phyloP scores from a whole-genome alignment of 257 asterid species.

The Lithospermum erythrorhizon region DNA sequence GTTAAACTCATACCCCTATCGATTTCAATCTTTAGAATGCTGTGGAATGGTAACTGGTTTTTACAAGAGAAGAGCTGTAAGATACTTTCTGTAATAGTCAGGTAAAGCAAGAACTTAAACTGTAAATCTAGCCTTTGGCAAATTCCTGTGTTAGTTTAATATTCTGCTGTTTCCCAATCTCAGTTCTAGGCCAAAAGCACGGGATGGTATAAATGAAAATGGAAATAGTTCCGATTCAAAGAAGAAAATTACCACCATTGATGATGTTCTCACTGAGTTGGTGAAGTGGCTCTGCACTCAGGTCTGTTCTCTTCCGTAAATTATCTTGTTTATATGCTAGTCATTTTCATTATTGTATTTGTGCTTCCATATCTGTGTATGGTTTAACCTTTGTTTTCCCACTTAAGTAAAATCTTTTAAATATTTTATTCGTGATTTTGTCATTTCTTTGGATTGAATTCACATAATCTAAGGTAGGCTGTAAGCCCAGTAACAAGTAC shows the following conservation, averaged over 20 bases:
- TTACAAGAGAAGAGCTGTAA: slow-evolving; percentile 89
- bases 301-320: slow-evolving; percentile 30
- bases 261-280: slow-evolving; percentile 70
- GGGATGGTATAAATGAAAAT: slow-evolving; percentile 29
- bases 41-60: slow-evolving; percentile 91
- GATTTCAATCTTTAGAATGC: slow-evolving; percentile 46
- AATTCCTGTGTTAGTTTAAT: slow-evolving; percentile 7
- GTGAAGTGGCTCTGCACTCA: slow-evolving; percentile 89
- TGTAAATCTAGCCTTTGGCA: slow-evolving; percentile 5
- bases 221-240: slow-evolving; percentile 47
- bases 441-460: no score
- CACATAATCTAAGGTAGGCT: no score
- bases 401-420: no score
- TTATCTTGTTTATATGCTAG: not conserved
- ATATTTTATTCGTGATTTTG: no score
- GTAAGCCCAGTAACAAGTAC: no score
- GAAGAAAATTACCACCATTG: slow-evolving; percentile 36
- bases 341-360: slow-evolving; percentile 2
- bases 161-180: slow-evolving; percentile 15
- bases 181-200: slow-evolving; percentile 67
- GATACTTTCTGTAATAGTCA: slow-evolving; percentile 71
- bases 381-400: not conserved
- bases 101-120: slow-evolving; percentile 26
- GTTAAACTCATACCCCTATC: not conserved
- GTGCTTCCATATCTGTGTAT: slow-evolving; percentile 3